phyloP scores from a whole-genome alignment of 202 grass and related monocot species.

The Zizania palustris region DNA sequence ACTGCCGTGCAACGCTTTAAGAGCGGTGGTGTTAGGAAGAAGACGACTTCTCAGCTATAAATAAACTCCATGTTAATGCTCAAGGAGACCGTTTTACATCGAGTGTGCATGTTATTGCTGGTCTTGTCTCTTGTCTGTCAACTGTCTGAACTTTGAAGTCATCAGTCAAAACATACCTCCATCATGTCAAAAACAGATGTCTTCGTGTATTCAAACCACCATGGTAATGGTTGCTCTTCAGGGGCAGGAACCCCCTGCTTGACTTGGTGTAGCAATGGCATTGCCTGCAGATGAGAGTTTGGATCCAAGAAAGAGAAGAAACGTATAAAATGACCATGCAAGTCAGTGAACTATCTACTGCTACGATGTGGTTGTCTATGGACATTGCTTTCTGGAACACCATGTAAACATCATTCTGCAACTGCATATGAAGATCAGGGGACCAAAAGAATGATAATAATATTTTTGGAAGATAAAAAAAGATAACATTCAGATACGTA shows the following conservation, averaged over 20 bases:
- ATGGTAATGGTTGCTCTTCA: conserved; percentile 50
- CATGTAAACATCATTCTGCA: conserved; percentile 73
- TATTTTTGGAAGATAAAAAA: too few relatives aligned
- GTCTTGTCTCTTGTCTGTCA: neutral
- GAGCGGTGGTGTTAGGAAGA: neutral
- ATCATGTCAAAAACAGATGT: too few relatives aligned
- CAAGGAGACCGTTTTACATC: neutral
- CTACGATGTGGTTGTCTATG: conserved; percentile 43
- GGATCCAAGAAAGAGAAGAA: conserved; percentile 4
- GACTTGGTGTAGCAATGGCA: conserved; percentile 62
- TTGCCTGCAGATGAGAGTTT: conserved; percentile 44
- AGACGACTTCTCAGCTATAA: conserved; percentile 9
- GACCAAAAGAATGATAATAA: neutral
- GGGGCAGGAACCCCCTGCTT: conserved; percentile 74
- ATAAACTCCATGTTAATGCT: conserved; percentile 28
- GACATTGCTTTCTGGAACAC: conserved; percentile 80
- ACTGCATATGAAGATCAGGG: conserved; percentile 20
- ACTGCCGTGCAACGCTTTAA: conserved; percentile 42
- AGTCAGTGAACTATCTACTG: too few relatives aligned
- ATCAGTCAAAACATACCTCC: too few relatives aligned
- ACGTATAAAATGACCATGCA: neutral
- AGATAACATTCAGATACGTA: too few relatives aligned
- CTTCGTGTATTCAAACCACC: too few relatives aligned
- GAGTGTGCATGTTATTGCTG: neutral
- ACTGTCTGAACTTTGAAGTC: too few relatives aligned